A percentile compares a stretch with the other conserved stretches of the same genome.
These are phyloP conservation scores for Neurospora sp. DNA, from an alignment of 495 filamentous ascomycete species.

Conservation along the genomic window DNA sequence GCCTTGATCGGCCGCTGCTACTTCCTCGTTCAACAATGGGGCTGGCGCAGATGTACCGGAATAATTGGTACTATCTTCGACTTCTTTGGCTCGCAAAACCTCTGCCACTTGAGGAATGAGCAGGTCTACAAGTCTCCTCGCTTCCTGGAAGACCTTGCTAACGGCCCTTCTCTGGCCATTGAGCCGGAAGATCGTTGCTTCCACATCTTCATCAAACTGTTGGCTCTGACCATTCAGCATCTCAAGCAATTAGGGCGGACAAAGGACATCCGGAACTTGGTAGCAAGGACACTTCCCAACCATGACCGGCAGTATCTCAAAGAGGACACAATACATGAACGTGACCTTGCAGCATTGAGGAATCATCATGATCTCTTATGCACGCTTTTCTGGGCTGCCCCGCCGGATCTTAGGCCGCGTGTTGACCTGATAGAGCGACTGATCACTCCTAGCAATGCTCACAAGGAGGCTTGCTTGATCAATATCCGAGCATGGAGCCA, in stretches of 20 bases:
- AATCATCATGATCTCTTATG: conserved; percentile 93
- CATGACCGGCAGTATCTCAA: conserved; percentile 81
- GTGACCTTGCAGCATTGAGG: conserved; percentile 73
- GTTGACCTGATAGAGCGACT: conserved; percentile 64
- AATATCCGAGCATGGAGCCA: conserved; percentile 74
- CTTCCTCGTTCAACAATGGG: conserved; percentile 69
- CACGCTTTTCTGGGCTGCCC: conserved; percentile 79
- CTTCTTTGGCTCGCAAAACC: conserved; percentile 70
- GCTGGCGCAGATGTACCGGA: conserved; percentile 70
- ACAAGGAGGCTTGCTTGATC: conserved; percentile 76
- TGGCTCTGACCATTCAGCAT: conserved; percentile 58
- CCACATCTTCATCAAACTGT: conserved; percentile 81
- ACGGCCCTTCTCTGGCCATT: conserved; percentile 49
- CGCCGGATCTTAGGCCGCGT: conserved; percentile 57
- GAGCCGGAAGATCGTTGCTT: conserved; percentile 73
- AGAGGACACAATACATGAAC: conserved; percentile 60
- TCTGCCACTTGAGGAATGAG: conserved; percentile 69
- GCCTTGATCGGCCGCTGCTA: conserved; percentile 67
- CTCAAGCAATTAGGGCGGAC: conserved; percentile 47
- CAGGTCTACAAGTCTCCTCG: conserved; percentile 62
- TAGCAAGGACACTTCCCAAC: conserved; percentile 76
- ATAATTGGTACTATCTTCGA: conserved; percentile 79
- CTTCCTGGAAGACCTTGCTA: conserved; percentile 67
- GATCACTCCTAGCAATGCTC: conserved; percentile 68
- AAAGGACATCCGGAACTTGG: conserved; percentile 68